Base-by-base conservation (phyloP, 108 stramenopile genomes). In the Cyclotella atomus region DNA sequence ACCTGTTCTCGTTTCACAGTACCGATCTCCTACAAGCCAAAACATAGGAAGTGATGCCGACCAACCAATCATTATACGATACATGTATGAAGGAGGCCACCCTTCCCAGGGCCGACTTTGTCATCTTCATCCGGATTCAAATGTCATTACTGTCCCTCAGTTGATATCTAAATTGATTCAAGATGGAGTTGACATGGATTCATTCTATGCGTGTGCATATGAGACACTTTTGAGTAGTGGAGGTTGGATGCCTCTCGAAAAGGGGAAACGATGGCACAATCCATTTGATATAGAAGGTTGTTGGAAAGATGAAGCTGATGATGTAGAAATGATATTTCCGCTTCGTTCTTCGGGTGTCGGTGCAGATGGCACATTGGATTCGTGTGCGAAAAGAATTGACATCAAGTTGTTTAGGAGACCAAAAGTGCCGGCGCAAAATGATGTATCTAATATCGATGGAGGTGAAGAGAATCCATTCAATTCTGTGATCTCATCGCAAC, bases 241-340 rank as follows among this genome's bases (percentile, higher is more conserved):
- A 14, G 79, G 79, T 20, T 80, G 79, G 79, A 62, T 75, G 73
- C 79, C 73, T 0, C 46, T 80, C 23, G 74, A 80, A 36, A 33
- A 36, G 45, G 70, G 65, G 24, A 55, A 53, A 21, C 15, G 77
- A 50, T 41, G 65, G 33, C 5, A 9, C 0, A 78, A 78, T 66
- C 77, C 77, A 16, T 73, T 73, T 63, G 52, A 30, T 43, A 20
- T 8, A 1, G 33, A n/a, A 0, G 66, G 35, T 33, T 2, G 19
- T 53, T 67, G 73, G 68, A 68, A 54, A 14, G 57, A 50, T 43
- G 57, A 29, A 6, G 53, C 54, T 0, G 27, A 35, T 45, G 45
- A 59, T 35, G 19, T 16, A n/a, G 25, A 28, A 3, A 38, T 28
- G 2, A 8, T n/a, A 1, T 38, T 25, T 43, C 28, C 38, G 3